These are phyloP conservation scores for Brassica carinata DNA, from an alignment of 345 rosid species.

Conservation along the genomic window DNA sequence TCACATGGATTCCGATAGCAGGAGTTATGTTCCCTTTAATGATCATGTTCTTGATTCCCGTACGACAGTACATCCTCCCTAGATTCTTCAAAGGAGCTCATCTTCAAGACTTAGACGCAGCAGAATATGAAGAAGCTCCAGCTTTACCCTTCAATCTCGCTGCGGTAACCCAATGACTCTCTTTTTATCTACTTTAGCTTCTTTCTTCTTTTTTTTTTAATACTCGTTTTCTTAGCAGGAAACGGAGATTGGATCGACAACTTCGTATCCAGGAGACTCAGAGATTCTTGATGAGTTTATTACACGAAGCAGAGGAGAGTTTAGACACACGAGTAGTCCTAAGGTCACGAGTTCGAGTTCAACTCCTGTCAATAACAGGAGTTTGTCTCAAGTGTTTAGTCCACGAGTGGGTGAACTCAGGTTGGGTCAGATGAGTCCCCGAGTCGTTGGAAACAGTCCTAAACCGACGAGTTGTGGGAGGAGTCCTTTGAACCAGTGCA, in stretches of 20 bases:
- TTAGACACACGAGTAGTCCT: conserved; percentile 73
- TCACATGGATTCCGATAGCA: conserved; percentile 64
- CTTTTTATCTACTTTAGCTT: not conserved
- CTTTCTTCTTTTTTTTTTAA: not conserved
- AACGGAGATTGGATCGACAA: conserved; percentile 55
- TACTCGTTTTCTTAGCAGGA: conserved; percentile 41
- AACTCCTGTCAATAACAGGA: conserved; percentile 63
- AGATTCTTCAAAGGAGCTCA: not conserved
- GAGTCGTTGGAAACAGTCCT: conserved; percentile 36
- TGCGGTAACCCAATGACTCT: conserved; percentile 16
- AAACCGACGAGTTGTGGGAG: conserved; percentile 59
- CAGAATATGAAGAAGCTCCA: conserved; percentile 2
- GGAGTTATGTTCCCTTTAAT: conserved; percentile 3
- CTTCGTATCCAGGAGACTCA: conserved; percentile 57
- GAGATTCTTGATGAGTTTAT: conserved; percentile 89
- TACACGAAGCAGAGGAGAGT: conserved; percentile 93
- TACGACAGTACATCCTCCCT: not conserved
- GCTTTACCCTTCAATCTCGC: conserved; percentile 38
- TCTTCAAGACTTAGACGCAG: conserved; percentile 2
- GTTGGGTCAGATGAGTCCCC: conserved; percentile 70
- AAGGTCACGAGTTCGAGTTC: conserved; percentile 69
- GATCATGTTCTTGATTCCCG: not conserved
- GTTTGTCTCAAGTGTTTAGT: conserved; percentile 48
- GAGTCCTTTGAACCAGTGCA: conserved; percentile 60
- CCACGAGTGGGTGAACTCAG: conserved; percentile 68